Base-by-base conservation (phyloP, 352 stramenopile species). In the Globisporangium splendens region DNA sequence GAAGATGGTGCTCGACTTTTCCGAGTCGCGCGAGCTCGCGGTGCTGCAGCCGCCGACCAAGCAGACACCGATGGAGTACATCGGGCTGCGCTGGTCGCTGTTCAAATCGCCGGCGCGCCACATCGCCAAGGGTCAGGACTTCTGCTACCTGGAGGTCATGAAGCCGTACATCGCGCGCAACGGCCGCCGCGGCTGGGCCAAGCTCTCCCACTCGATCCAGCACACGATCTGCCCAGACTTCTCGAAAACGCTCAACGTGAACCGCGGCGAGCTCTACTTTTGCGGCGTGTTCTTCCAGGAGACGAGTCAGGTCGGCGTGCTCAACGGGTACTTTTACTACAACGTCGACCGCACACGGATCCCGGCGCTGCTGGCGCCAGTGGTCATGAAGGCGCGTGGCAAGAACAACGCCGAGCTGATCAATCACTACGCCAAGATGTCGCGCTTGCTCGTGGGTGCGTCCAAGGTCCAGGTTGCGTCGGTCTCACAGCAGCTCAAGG, bases 1-100 rank as follows among this genome's bases (percentile, higher is more conserved):
- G 61, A 79, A 86, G 59, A 75, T 90, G 66, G 77, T 88, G 63
- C 69, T 91, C 17, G 81, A 91, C 56, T 91, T 89, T 56, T 86
- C 81, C 47, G 75, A 85, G 61, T 87, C 81, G 14, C 61, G 72
- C 43, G 72, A 86, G 24, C 64, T 87, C 28, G 65, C 73, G 12
- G 61, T 79, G 61, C 69, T 92, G 10, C 72, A 83, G 18, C 59
- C 66, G 46, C 59, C 69, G 22, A 83, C 56, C 1, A 46, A 50
- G 21, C 22, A 66, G 18, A 53, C 65, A 17, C 74, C 79, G 17
- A 72, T 84, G 43, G 70, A 81, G 59, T 83, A 78, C 63, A 80
- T 69, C 24, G 79, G 77, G 58, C 58, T 92, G 46, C 74, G 80
- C n/a, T 90, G 80, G 79, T 87, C 81, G 54, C 69, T 85, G 6